Conservation (phyloP, 2,329 filamentous ascomycete species). For the Sclerotinia minor region DNA sequence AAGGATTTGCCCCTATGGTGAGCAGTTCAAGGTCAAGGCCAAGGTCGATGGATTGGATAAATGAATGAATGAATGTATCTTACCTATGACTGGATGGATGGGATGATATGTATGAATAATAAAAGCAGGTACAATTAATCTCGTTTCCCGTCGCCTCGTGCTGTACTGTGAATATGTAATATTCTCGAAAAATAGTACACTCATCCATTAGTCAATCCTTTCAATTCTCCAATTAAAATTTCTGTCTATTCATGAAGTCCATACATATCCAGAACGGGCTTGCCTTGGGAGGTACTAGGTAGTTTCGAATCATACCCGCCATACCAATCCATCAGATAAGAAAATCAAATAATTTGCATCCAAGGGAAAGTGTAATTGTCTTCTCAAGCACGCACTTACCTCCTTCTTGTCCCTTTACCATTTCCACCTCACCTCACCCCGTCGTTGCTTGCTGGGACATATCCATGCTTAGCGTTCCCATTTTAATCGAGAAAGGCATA, state of each 20-base stretch:
- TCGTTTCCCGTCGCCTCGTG: background rate
- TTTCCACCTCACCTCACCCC: background rate
- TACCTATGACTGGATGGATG: background rate
- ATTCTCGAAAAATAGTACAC: background rate
- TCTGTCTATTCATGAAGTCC: background rate
- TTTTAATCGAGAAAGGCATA: constrained; percentile 4
- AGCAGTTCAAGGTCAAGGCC: too few relatives aligned
- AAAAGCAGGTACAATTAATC: background rate
- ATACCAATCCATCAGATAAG: too few relatives aligned
- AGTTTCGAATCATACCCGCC: too few relatives aligned
- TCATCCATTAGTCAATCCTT: background rate
- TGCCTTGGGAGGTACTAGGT: too few relatives aligned
- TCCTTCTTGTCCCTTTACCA: background rate
- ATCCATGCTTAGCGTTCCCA: constrained; percentile 13
- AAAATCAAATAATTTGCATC: too few relatives aligned
- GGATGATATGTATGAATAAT: background rate
- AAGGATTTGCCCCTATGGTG: background rate
- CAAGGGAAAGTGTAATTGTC: background rate
- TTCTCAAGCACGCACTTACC: background rate
- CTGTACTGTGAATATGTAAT: background rate
- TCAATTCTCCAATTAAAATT: background rate
- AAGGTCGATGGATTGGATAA: background rate
- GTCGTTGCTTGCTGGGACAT: background rate
- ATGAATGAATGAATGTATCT: background rate
- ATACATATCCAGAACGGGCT: background rate